Base-by-base conservation (phyloP, 192 early-diverging fungal genomes). In the Linnemannia schmuckeri region DNA sequence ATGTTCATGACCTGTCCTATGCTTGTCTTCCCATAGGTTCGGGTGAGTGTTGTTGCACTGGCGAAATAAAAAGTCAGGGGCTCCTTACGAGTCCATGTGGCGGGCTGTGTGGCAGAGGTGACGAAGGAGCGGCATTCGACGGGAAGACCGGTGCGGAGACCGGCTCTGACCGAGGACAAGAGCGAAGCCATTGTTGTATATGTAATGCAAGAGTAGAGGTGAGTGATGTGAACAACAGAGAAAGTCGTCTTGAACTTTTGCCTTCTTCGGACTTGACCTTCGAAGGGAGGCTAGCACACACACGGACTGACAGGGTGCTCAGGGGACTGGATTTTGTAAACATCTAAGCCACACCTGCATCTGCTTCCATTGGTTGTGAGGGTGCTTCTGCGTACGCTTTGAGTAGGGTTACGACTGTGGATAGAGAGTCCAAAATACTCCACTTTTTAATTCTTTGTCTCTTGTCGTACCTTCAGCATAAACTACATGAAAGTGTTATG, bases 71-170 rank as follows among this genome's bases (percentile, higher is more conserved):
- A 46, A 10, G 61, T 42, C 37, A 37, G 3, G 3, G 37, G 66
- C 24, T 80, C 71, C 85, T 77, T 87, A 87, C 85, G 70, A n/a
- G 79, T 80, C 85, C 79, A 80, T 78, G 79, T 81, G 66, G 79
- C 85, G 54, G 80, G 85, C 35, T 87, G 85, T 75, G 85, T 68
- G 3, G 84, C 68, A 30, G 82, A 35, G 33, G 83, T 80, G 80
- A 81, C 79, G 38, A 87, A 70, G 27, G 85, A 75, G 61, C 85
- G 79, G 75, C 79, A 78, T 70, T 85, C 68, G 52, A 76, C 72
- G 37, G 27, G 74, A 49, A 78, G 41, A 15, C 78, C 74, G 30
- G 85, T 72, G 42, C 85, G 79, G 68, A 87, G 79, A 66, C 79
- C 80, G 47, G 78, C 72, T 76, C 85, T 81, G 75, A 78, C 76